Conservation (phyloP, 1,139 yeast genomes). For the Pneumocystis murina region DNA sequence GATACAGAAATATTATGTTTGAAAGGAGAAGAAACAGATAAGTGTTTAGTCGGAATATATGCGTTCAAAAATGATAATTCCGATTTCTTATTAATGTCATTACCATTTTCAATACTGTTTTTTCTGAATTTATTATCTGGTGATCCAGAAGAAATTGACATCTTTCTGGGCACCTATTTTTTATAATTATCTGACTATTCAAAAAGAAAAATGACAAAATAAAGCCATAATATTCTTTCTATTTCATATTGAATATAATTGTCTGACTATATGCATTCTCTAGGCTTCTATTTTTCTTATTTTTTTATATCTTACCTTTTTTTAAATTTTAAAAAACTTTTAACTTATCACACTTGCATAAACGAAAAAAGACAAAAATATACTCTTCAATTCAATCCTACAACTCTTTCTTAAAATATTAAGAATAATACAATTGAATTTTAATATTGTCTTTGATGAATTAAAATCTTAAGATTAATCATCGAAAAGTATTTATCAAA, state of each 20-base stretch:
- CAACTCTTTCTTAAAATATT: neutral
- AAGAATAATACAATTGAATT: neutral
- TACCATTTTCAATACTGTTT: neutral
- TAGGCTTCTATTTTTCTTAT: neutral
- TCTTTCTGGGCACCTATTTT: neutral
- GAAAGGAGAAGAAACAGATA: neutral
- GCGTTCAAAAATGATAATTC: neutral
- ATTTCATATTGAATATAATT: neutral
- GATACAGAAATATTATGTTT: neutral
- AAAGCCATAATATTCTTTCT: neutral
- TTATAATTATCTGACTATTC: neutral
- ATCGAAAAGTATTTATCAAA: neutral
- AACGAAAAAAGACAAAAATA: neutral
- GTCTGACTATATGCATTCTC: neutral
- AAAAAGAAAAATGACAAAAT: neutral
- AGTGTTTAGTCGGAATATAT: neutral
- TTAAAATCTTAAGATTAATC: neutral
- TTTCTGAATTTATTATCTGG: neutral
- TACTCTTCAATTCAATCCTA: neutral
- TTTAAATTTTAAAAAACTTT: neutral
- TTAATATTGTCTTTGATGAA: neutral
- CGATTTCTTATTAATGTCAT: neutral
- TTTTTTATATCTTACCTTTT: neutral
- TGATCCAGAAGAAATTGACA: neutral
- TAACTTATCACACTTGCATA: neutral